phyloP scores from a whole-genome alignment of 805 yeast species.

The Clavispora vitiphila region DNA sequence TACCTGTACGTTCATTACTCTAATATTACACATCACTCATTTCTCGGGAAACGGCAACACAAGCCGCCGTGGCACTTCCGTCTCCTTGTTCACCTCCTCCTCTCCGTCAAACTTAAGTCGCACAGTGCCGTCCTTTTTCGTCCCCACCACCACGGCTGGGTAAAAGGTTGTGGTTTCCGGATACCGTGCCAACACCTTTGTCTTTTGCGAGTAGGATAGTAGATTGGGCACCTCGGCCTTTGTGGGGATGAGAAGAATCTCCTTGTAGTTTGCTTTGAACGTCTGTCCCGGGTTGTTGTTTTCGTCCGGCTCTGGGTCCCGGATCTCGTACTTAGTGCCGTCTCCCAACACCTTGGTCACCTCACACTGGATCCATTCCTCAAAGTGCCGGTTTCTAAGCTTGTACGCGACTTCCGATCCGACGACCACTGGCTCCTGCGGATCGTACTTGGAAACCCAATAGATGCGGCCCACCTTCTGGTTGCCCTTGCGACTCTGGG shows the following conservation, averaged over 20 bases:
- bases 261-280: conserved; percentile 79
- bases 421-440: conserved; percentile 50
- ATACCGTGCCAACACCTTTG: conserved; percentile 84
- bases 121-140: conserved; percentile 70
- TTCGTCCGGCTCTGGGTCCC: conserved; percentile 97
- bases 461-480: conserved; percentile 40
- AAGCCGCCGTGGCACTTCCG: conserved; percentile 80
- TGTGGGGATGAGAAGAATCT: conserved; percentile 68
- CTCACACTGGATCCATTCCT: conserved; percentile 96
- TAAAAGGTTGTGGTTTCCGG: conserved; percentile 98
- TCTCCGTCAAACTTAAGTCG: conserved; percentile 90
- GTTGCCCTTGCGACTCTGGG: conserved; percentile 14
- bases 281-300: conserved; percentile 81
- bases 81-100: conserved; percentile 92
- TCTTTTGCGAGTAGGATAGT: conserved; percentile 62
- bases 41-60: conserved; percentile 69
- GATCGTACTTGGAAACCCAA: conserved; percentile 53
- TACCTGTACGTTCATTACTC: too few species aligned
- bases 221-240: conserved; percentile 36
- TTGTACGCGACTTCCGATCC: conserved; percentile 89
- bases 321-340: conserved; percentile 73
- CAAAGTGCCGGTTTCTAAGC: conserved; percentile 62
- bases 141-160: conserved; percentile 85
- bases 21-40: conserved; percentile 2
- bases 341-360: conserved; percentile 74